Conservation (phyloP, 1,139 yeast species). For the Protomyces inundatus region DNA sequence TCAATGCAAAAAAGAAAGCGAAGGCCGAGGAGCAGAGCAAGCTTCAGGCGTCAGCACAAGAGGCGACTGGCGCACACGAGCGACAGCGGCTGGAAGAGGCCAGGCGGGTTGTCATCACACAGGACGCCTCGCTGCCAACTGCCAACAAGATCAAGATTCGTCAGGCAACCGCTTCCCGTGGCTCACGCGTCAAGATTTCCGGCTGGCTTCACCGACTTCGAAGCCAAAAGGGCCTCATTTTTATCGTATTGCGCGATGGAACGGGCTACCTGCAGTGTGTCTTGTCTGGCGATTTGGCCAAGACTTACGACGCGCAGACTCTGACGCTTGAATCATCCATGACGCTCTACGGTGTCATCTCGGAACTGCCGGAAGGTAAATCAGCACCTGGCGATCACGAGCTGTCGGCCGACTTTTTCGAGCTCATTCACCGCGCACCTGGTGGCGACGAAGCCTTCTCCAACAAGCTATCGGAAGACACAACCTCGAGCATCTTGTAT, state of each 20-base stretch:
- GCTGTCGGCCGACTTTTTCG: slow-evolving; percentile 81
- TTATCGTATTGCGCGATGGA: slow-evolving; percentile 91
- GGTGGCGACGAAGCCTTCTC: slow-evolving; percentile 92
- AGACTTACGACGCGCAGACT: slow-evolving; percentile 75
- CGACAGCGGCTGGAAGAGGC: slow-evolving; percentile 71
- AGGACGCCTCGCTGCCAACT: slow-evolving; percentile 65
- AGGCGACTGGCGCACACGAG: slow-evolving; percentile 53
- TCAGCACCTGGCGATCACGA: slow-evolving; percentile 98
- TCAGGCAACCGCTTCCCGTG: slow-evolving; percentile 50
- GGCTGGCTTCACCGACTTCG: slow-evolving; percentile 98
- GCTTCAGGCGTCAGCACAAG: slow-evolving; percentile 53
- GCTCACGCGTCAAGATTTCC: slow-evolving; percentile 63
- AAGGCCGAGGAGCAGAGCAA: slow-evolving; percentile 31
- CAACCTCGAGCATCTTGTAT: slow-evolving; percentile 65
- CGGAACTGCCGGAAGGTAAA: slow-evolving; percentile 89
- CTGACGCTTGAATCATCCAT: slow-evolving; percentile 86
- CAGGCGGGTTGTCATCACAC: slow-evolving; percentile 60
- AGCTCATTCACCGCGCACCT: slow-evolving; percentile 88
- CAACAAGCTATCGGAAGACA: slow-evolving; percentile 86
- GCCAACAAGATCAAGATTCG: slow-evolving; percentile 67
- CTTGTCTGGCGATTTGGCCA: slow-evolving; percentile 83
- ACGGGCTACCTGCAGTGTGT: slow-evolving; percentile 86
- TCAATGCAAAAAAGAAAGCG: slow-evolving; percentile 65
- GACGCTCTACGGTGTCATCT: slow-evolving; percentile 69
- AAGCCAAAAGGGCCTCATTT: slow-evolving; percentile 84